Conservation (phyloP, 176 grass and related monocot genomes). For the Juncus effusus region DNA sequence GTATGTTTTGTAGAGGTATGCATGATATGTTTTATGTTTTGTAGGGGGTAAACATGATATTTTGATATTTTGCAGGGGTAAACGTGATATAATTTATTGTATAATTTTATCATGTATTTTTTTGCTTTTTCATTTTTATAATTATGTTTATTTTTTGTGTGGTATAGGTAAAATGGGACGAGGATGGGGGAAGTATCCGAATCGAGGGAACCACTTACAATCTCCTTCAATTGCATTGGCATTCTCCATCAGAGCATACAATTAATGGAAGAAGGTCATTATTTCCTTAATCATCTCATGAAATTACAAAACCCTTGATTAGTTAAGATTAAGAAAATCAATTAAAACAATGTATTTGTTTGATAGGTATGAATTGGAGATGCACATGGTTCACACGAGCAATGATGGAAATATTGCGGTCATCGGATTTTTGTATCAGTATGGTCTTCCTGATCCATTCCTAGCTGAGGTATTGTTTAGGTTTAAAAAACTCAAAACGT, state of each 20-base stretch:
- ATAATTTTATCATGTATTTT: too few species aligned
- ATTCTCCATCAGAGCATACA: constrained; percentile 25
- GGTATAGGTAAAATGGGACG: constrained; percentile 6
- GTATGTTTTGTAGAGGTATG: too few species aligned
- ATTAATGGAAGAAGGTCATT: constrained; percentile 11
- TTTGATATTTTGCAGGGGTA: too few species aligned
- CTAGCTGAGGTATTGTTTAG: constrained; percentile 17
- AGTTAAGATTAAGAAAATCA: neutral
- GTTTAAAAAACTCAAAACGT: neutral
- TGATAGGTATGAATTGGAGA: constrained; percentile 11
- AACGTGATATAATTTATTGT: too few species aligned
- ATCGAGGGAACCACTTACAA: neutral
- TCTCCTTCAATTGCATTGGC: constrained; percentile 24
- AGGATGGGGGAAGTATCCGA: neutral
- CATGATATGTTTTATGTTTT: too few species aligned
- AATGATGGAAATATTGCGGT: neutral
- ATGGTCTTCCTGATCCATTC: constrained; percentile 20
- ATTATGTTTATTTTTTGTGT: too few species aligned
- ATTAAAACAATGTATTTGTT: neutral
- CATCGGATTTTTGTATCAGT: constrained; percentile 7
- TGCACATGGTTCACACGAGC: neutral
- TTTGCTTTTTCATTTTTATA: too few species aligned
- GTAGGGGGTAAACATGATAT: too few species aligned
- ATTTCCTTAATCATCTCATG: neutral
- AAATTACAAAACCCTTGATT: neutral